These are phyloP conservation scores for Nidularia sp. DNA, from an alignment of 768 basidiomycete species.

Conservation along the genomic window DNA sequence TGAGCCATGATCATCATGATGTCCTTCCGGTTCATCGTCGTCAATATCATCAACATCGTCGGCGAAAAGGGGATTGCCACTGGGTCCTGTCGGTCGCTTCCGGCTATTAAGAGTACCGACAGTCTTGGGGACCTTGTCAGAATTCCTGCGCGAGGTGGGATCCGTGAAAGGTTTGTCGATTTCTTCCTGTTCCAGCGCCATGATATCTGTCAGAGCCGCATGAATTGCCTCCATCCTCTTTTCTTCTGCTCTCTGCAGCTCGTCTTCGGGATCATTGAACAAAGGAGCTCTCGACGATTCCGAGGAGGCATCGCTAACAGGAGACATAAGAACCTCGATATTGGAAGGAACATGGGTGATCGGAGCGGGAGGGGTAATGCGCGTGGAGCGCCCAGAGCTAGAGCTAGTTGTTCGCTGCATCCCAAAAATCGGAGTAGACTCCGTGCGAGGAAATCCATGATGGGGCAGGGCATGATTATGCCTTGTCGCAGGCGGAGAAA, in stretches of 20 bases:
- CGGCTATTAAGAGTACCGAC: background rate
- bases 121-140: background rate
- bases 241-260: conserved; percentile 65
- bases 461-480: conserved; percentile 9
- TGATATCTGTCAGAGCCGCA: conserved; percentile 93
- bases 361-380: conserved; percentile 16
- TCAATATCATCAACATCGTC: conserved; percentile 43
- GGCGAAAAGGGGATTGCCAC: conserved; percentile 10
- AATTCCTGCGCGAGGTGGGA: background rate
- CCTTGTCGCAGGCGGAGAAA: conserved; percentile 9
- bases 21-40: conserved; percentile 37
- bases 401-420: conserved; percentile 37
- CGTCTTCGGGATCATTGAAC: conserved; percentile 79
- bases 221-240: conserved; percentile 94
- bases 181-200: conserved; percentile 67
- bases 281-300: conserved; percentile 67
- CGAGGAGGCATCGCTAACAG: conserved; percentile 45
- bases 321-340: conserved; percentile 83
- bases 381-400: conserved; percentile 30
- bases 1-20: conserved; percentile 40
- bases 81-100: conserved; percentile 26
- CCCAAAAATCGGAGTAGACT: conserved; percentile 30
- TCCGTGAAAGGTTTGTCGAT: background rate
- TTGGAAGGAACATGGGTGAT: conserved; percentile 37
- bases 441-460: conserved; percentile 22